Evolutionary conservation across 1,139 yeast genomes (phyloP).

Genomic region (Suhomyces atakaporum): DNA sequence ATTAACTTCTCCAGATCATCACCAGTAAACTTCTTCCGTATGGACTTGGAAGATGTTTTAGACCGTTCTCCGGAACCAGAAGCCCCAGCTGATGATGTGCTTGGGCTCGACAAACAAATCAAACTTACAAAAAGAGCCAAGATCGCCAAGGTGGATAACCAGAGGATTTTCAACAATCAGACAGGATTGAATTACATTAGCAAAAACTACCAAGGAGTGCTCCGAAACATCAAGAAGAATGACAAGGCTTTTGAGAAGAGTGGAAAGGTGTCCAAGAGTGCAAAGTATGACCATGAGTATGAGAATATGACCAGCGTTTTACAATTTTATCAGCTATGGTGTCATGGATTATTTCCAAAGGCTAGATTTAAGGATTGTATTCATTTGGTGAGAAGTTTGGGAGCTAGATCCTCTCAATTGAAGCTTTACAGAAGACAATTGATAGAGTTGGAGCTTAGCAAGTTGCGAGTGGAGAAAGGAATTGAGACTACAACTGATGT

Average conservation of each 20-base stretch:
- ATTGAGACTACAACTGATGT: conserved; percentile 21
- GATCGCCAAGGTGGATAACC: conserved; percentile 50
- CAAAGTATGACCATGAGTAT: conserved; percentile 42
- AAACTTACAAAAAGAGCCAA: conserved; percentile 35
- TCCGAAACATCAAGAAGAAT: conserved; percentile 28
- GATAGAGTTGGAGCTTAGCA: conserved; percentile 36
- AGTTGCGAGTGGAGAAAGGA: conserved; percentile 36
- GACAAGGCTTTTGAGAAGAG: conserved; percentile 29
- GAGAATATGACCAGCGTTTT: conserved; percentile 49
- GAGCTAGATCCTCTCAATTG: conserved; percentile 35
- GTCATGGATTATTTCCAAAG: conserved; percentile 76
- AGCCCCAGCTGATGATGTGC: conserved; percentile 26
- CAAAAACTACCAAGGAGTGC: conserved; percentile 40
- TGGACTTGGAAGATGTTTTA: conserved; percentile 12
- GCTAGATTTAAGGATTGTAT: conserved; percentile 71
- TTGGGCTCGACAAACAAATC: conserved; percentile 46
- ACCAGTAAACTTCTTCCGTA: not conserved
- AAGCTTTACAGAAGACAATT: conserved; percentile 40
- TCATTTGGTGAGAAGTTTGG: conserved; percentile 35
- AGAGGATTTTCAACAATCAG: conserved; percentile 44
- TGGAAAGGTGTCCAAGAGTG: conserved; percentile 17
- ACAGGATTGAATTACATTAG: conserved; percentile 52
- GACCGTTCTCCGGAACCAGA: not conserved
- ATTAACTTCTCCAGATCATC: not conserved
- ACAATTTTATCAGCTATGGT: conserved; percentile 81